These are phyloP conservation scores for Ramichloridium luteum DNA, from an alignment of 2,329 filamentous ascomycete genomes.

Conservation along the genomic window DNA sequence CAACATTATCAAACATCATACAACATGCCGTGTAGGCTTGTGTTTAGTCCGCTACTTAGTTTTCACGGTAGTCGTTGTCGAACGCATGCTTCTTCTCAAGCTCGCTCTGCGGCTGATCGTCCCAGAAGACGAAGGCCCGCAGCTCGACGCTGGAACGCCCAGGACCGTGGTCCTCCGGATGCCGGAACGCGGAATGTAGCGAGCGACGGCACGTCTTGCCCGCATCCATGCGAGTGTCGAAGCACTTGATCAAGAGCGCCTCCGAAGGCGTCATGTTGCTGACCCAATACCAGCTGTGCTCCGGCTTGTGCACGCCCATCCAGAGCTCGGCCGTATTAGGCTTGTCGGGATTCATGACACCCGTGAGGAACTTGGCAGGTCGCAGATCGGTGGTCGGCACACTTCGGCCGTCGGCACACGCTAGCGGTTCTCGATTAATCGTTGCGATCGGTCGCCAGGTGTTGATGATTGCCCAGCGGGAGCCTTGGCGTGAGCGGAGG, in stretches of 20 bases:
- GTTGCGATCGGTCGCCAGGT: constrained; percentile 5
- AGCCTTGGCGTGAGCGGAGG: constrained; percentile 5
- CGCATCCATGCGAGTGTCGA: constrained; percentile 44
- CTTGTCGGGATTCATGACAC: neutral
- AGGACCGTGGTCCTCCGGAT: constrained; percentile 33
- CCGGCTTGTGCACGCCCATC: constrained; percentile 5
- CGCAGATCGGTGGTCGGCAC: constrained; percentile 5
- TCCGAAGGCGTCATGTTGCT: constrained; percentile 27
- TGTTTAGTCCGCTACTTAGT: too few species aligned
- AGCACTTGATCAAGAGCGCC: constrained; percentile 50
- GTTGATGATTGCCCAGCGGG: constrained; percentile 8
- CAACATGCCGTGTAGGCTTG: too few species aligned
- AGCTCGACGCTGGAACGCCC: constrained; percentile 48
- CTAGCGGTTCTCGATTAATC: constrained; percentile 5
- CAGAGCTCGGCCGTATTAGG: constrained; percentile 3
- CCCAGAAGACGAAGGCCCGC: constrained; percentile 39
- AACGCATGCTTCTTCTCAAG: neutral
- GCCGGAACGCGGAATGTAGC: constrained; percentile 45
- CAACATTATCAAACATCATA: too few species aligned
- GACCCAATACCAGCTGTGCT: constrained; percentile 9
- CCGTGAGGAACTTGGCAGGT: neutral
- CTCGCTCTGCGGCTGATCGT: constrained; percentile 6
- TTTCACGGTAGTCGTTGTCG: too few species aligned
- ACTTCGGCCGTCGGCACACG: constrained; percentile 4
- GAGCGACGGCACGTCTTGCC: constrained; percentile 29